Conservation (phyloP, 1,139 yeast genomes). For the Blastobotrys aristatus region DNA sequence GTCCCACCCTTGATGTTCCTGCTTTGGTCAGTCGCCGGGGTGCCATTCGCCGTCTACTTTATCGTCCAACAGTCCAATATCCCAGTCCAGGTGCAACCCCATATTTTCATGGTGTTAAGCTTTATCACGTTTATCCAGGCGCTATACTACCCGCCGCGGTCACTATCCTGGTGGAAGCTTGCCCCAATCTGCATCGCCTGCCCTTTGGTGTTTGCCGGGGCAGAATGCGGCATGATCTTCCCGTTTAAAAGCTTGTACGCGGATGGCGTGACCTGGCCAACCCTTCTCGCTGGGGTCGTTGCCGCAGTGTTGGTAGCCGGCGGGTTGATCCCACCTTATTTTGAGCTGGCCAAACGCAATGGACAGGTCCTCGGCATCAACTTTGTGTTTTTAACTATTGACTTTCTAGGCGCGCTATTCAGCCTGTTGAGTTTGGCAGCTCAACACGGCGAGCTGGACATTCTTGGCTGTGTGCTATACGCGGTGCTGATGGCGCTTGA, state of each 20-base stretch:
- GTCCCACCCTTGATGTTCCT: constrained; percentile 80
- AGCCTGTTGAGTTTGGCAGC: constrained; percentile 52
- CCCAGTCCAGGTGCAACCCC: constrained; percentile 83
- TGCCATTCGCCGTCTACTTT: constrained; percentile 81
- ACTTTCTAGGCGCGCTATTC: constrained; percentile 74
- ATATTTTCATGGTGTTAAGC: constrained; percentile 71
- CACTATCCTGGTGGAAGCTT: constrained; percentile 21
- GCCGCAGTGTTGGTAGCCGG: constrained; percentile 71
- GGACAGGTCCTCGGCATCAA: constrained; percentile 89
- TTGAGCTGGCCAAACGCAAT: constrained; percentile 68
- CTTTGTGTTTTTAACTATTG: constrained; percentile 72
- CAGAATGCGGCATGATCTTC: constrained; percentile 65
- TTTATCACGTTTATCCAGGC: constrained; percentile 64
- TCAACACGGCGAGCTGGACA: constrained; percentile 46
- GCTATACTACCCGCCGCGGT: constrained; percentile 71
- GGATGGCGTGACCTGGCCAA: constrained; percentile 63
- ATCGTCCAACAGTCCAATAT: constrained; percentile 65
- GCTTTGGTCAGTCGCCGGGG: constrained; percentile 76
- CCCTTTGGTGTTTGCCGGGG: constrained; percentile 46
- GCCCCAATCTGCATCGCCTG: constrained; percentile 15
- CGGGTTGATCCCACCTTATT: constrained; percentile 86
- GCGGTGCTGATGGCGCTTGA: constrained; percentile 68
- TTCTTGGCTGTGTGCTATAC: constrained; percentile 73
- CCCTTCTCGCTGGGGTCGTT: constrained; percentile 66
- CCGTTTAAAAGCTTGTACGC: constrained; percentile 63